Evolutionary conservation across 768 basidiomycete genomes (phyloP).

Genomic region (Sarcodon aspratus): DNA sequence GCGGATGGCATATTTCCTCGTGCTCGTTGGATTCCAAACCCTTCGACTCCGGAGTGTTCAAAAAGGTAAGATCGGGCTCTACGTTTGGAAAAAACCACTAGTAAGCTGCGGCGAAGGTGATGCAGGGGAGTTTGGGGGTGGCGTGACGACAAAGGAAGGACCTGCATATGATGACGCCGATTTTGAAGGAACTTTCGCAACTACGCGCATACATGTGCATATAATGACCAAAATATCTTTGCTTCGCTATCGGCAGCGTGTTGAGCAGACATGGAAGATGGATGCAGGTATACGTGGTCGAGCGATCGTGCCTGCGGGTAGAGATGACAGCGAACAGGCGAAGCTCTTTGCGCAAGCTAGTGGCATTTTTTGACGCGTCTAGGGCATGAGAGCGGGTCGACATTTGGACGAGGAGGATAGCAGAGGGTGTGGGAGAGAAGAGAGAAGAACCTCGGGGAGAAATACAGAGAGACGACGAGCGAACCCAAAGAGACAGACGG

Average conservation of each 20-base stretch:
- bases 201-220: conserved; percentile 16
- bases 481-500: conserved; percentile 4
- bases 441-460: conserved; percentile 9
- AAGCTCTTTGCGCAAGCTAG: conserved; percentile 20
- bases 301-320: conserved; percentile 68
- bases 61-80: too few species aligned
- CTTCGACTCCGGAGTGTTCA: too few species aligned
- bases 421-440: conserved; percentile 1
- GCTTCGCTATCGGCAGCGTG: conserved; percentile 65
- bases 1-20: too few species aligned
- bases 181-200: conserved; percentile 54
- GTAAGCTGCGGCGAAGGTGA: neutral
- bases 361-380: neutral
- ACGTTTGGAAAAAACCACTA: too few species aligned
- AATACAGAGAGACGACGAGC: conserved; percentile 1
- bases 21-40: too few species aligned
- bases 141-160: conserved; percentile 7
- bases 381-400: conserved; percentile 20
- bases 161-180: conserved; percentile 19
- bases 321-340: conserved; percentile 52
- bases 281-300: conserved; percentile 53
- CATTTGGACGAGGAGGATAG: conserved; percentile 7
- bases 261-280: conserved; percentile 49
- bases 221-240: conserved; percentile 34
- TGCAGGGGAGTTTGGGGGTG: conserved; percentile 1